phyloP scores from a whole-genome alignment of 306 rosid genomes.

The Trichosanthes truncata region DNA sequence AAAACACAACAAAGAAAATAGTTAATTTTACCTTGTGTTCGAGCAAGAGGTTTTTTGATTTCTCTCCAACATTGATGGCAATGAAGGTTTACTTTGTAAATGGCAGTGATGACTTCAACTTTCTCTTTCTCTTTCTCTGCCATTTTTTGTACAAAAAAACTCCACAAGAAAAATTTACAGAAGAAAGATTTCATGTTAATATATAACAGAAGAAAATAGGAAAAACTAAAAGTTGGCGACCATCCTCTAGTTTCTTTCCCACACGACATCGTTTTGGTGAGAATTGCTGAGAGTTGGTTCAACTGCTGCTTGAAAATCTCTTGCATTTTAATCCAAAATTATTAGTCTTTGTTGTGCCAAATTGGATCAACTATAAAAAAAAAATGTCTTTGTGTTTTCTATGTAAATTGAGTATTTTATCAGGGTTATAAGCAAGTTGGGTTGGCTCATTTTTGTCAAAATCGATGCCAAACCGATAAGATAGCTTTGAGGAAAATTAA shows the following conservation, averaged over 20 bases:
- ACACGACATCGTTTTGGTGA: slow-evolving; percentile 12
- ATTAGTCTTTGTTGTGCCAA: background rate
- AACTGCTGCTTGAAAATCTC: background rate
- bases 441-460: no score
- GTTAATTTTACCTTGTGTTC: slow-evolving; percentile 38
- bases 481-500: no score
- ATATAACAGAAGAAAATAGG: background rate
- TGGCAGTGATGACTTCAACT: slow-evolving; percentile 47
- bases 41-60: slow-evolving; percentile 57
- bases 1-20: background rate
- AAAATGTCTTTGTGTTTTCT: no score
- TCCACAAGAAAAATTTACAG: background rate
- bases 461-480: no score
- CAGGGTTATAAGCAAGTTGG: background rate
- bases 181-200: background rate
- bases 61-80: slow-evolving; percentile 66
- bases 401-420: background rate
- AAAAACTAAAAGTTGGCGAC: background rate
- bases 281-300: slow-evolving; percentile 3
- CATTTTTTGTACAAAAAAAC: slow-evolving; percentile 18
- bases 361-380: background rate
- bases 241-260: background rate
- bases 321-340: background rate
- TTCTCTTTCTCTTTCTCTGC: slow-evolving; percentile 17
- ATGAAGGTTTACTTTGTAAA: slow-evolving; percentile 64